A percentile compares a stretch with the other conserved stretches of the same genome.
These are phyloP conservation scores for Ceratocystis smalleyi DNA, from an alignment of 2,329 filamentous ascomycete genomes.

Conservation along the genomic window DNA sequence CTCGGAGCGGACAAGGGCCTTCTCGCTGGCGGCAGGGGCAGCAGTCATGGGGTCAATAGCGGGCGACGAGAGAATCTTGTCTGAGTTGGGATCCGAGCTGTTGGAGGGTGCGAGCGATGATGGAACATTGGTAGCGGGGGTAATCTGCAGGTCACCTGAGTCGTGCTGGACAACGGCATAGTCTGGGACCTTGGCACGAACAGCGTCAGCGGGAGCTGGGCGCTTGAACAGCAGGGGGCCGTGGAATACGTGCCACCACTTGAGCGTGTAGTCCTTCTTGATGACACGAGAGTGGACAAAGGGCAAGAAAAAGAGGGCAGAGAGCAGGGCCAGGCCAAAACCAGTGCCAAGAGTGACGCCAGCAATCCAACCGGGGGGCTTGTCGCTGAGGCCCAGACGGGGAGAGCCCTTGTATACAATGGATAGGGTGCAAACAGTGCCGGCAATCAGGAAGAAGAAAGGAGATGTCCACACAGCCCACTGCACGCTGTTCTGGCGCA, in stretches of 20 bases:
- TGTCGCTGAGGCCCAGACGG: conserved; percentile 47
- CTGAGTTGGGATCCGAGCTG: conserved; percentile 32
- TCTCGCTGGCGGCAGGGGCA: conserved; percentile 25
- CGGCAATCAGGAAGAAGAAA: conserved; percentile 63
- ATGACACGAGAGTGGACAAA: conserved; percentile 51
- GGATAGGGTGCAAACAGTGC: conserved; percentile 57
- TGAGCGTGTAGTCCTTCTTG: conserved; percentile 50
- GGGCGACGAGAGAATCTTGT: conserved; percentile 23
- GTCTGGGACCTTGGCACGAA: conserved; percentile 48
- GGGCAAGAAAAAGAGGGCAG: conserved; percentile 58
- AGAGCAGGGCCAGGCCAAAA: conserved; percentile 40
- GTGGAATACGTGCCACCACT: conserved; percentile 44
- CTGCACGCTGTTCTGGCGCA: conserved; percentile 53
- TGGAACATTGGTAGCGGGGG: conserved; percentile 22
- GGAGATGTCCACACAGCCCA: conserved; percentile 62
- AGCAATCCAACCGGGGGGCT: conserved; percentile 51
- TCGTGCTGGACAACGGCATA: conserved; percentile 55
- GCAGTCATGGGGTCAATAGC: conserved; percentile 19
- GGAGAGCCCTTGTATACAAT: conserved; percentile 73
- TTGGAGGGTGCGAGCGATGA: conserved; percentile 27
- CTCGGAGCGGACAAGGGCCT: conserved; percentile 32
- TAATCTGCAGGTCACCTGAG: conserved; percentile 19
- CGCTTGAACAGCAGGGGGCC: conserved; percentile 52
- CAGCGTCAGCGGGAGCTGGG: conserved; percentile 35
- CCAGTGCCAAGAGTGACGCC: conserved; percentile 51